Evolutionary conservation across 371 early-diverging fungal genomes (phyloP).

Genomic region (Haplosporangium sp.): DNA sequence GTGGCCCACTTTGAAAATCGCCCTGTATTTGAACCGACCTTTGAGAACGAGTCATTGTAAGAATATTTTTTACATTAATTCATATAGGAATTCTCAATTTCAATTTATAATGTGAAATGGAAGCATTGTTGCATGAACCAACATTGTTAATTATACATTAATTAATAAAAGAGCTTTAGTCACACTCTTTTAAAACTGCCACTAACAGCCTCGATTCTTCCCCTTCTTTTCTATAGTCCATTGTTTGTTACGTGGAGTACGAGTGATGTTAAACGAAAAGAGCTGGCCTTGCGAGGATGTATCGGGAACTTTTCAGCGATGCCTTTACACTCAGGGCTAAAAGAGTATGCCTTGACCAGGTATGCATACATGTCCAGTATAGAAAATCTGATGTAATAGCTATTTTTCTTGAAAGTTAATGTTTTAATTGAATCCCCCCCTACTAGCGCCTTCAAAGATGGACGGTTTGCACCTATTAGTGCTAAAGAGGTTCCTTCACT

Average conservation of each 20-base stretch:
- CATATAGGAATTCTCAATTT: neutral
- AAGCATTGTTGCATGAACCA: no score
- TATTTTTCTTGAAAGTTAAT: no score
- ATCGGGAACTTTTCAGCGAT: constrained; percentile 91
- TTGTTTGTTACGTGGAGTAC: constrained; percentile 50
- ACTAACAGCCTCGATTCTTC: neutral
- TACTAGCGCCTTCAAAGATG: constrained; percentile 81
- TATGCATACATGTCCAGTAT: constrained; percentile 15
- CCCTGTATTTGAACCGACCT: constrained; percentile 19
- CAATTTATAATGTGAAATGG: neutral
- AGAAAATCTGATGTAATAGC: no score
- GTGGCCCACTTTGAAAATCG: constrained; percentile 33
- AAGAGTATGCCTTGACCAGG: constrained; percentile 89
- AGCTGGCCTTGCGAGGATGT: constrained; percentile 85
- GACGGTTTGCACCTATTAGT: constrained; percentile 85
- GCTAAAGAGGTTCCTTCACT: constrained; percentile 73
- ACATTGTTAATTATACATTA: no score
- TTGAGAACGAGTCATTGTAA: constrained; percentile 34
- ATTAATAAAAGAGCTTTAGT: neutral
- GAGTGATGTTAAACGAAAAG: constrained; percentile 40
- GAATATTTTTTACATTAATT: neutral
- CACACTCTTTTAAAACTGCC: neutral
- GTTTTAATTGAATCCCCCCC: no score
- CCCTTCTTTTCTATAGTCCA: constrained; percentile 22
- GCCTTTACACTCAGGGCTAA: constrained; percentile 77